A percentile compares a stretch with the other conserved stretches of the same genome.
Evolutionary conservation across 305 asterid species (phyloP).

Genomic region (Lippia alba): DNA sequence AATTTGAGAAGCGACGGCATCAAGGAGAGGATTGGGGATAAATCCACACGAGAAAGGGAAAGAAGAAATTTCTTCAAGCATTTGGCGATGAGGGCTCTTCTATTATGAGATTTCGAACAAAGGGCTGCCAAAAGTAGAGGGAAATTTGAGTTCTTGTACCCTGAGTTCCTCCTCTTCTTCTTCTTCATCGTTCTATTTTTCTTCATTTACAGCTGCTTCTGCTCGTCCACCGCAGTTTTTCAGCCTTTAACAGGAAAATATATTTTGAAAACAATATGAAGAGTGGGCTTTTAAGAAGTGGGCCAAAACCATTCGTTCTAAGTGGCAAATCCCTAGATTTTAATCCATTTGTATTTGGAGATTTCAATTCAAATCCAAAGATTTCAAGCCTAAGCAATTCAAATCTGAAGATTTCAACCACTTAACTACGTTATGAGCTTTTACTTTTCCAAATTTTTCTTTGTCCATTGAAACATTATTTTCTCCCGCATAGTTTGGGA

Average conservation of each 20-base stretch:
- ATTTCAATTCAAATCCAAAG: too few relatives aligned
- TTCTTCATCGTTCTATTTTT: constrained; percentile 33
- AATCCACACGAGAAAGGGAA: constrained; percentile 46
- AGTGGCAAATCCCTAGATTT: too few relatives aligned
- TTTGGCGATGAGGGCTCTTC: constrained; percentile 43
- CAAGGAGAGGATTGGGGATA: constrained; percentile 61
- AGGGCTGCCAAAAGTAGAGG: constrained; percentile 61
- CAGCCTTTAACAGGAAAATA: neutral
- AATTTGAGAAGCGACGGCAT: constrained; percentile 67
- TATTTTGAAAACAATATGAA: neutral
- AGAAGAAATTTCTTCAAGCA: constrained; percentile 49
- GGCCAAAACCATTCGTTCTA: too few relatives aligned
- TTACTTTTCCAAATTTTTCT: too few relatives aligned
- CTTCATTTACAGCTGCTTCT: constrained; percentile 12
- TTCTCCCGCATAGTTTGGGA: too few relatives aligned
- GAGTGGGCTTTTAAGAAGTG: neutral
- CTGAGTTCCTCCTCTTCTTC: constrained; percentile 38
- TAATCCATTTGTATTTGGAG: too few relatives aligned
- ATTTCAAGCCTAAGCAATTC: too few relatives aligned
- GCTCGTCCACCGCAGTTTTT: too few relatives aligned
- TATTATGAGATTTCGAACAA: constrained; percentile 37
- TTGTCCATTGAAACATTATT: too few relatives aligned
- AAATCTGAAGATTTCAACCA: too few relatives aligned
- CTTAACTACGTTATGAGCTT: too few relatives aligned
- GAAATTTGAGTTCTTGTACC: constrained; percentile 40